Evolutionary conservation across 78 protist genomes (phyloP).

Genomic region (Andalucia godoyi): DNA sequence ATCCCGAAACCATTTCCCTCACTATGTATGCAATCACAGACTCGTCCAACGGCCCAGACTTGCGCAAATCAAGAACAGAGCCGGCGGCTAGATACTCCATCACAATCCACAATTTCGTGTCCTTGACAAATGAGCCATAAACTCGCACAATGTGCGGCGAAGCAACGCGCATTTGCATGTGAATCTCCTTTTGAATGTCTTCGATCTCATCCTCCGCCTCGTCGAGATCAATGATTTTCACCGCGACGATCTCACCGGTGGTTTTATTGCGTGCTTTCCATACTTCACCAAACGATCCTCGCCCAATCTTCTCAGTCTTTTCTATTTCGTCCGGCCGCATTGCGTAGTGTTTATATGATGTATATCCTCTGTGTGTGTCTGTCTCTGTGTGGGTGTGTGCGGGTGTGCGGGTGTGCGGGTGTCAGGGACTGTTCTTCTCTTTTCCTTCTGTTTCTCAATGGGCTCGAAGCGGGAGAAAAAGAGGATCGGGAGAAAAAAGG

Average conservation of each 20-base stretch:
- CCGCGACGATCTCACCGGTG: conserved; percentile 64
- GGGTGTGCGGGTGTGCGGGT: too few species aligned
- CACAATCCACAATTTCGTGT: conserved; percentile 77
- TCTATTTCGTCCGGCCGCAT: too few species aligned
- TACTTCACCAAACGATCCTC: conserved; percentile 38
- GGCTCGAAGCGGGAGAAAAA: too few species aligned
- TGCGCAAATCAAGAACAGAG: conserved; percentile 71
- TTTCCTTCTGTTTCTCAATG: too few species aligned
- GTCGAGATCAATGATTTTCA: conserved; percentile 88
- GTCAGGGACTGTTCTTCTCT: too few species aligned
- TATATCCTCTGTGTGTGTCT: too few species aligned
- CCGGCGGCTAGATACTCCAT: conserved; percentile 94
- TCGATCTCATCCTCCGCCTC: conserved; percentile 91
- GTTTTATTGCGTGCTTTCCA: conserved; percentile 22
- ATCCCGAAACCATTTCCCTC: conserved; percentile 66
- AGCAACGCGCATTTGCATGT: conserved; percentile 60
- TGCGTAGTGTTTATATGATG: too few species aligned
- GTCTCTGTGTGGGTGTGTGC: too few species aligned
- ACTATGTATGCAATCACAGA: conserved; percentile 66
- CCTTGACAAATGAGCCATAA: conserved; percentile 60
- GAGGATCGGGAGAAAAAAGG: too few species aligned
- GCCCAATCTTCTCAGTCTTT: conserved; percentile 20
- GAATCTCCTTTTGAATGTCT: conserved; percentile 82
- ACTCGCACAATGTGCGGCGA: conserved; percentile 61
- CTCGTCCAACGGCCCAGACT: conserved; percentile 65